Evolutionary conservation across 495 filamentous ascomycete species (phyloP).

Genomic region (Penicillium cosmopolitanum): DNA sequence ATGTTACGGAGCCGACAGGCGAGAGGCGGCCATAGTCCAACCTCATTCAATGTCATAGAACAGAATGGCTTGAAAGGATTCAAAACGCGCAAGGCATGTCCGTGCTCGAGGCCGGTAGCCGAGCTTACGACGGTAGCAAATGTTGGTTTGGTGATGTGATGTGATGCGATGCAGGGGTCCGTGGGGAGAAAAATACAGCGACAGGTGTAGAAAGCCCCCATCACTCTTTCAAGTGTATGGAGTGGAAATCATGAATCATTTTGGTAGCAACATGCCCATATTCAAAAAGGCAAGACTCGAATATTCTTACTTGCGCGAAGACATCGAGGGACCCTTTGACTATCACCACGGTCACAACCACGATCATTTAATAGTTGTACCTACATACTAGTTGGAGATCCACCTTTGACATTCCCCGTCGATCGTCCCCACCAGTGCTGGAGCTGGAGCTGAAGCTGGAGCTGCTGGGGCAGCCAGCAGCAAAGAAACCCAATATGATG

Average conservation of each 20-base stretch:
- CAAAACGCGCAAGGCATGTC: background rate
- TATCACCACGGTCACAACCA: no score
- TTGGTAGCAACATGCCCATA: background rate
- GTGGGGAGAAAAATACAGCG: no score
- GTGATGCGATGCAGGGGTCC: background rate
- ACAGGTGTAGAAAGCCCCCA: no score
- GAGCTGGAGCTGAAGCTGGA: no score
- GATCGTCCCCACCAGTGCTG: background rate
- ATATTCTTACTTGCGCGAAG: no score
- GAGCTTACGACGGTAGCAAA: background rate
- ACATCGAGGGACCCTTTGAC: no score
- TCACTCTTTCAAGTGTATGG: background rate
- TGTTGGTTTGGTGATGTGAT: background rate
- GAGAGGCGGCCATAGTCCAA: conserved; percentile 8
- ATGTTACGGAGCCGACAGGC: conserved; percentile 22
- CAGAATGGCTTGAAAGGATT: background rate
- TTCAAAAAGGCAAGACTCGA: no score
- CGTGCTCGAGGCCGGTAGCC: conserved; percentile 3
- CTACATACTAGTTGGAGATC: background rate
- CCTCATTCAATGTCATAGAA: background rate
- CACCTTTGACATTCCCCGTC: background rate
- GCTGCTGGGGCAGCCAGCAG: no score
- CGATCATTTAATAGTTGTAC: background rate
- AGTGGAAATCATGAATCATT: background rate
- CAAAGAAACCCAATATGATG: background rate